Conservation (phyloP, 2,329 filamentous ascomycete species). For the Fusarium poae region DNA sequence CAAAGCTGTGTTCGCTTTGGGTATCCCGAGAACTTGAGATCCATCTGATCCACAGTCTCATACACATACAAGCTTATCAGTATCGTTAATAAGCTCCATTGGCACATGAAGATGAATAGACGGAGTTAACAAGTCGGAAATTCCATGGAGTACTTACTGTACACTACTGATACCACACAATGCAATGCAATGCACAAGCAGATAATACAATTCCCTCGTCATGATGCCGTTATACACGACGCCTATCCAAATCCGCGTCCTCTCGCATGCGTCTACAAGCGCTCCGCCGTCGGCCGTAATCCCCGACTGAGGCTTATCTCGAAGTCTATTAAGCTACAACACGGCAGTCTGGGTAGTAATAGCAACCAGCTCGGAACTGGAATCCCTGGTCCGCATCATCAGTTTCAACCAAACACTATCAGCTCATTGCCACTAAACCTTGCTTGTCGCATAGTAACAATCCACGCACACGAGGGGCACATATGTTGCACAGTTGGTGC, state of each 20-base stretch:
- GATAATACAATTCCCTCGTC: slow-evolving; percentile 29
- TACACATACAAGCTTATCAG: slow-evolving; percentile 16
- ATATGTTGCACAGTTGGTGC: slow-evolving; percentile 5
- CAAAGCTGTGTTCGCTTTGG: slow-evolving; percentile 14
- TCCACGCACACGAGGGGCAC: background rate
- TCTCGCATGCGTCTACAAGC: slow-evolving; percentile 29
- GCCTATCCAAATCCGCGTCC: slow-evolving; percentile 31
- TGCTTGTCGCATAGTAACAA: slow-evolving; percentile 14
- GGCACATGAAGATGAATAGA: slow-evolving; percentile 18
- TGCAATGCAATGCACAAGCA: slow-evolving; percentile 15
- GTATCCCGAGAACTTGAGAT: slow-evolving; percentile 17
- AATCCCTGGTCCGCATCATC: slow-evolving; percentile 7
- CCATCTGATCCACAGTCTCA: slow-evolving; percentile 12
- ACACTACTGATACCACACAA: slow-evolving; percentile 2
- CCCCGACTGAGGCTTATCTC: slow-evolving; percentile 37
- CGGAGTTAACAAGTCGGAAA: slow-evolving; percentile 7
- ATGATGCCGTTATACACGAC: slow-evolving; percentile 33
- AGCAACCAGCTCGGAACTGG: slow-evolving; percentile 4
- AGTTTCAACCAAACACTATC: slow-evolving; percentile 19
- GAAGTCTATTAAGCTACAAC: slow-evolving; percentile 13
- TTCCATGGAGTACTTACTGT: background rate
- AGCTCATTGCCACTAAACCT: slow-evolving; percentile 18
- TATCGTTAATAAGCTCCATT: background rate
- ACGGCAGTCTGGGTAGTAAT: slow-evolving; percentile 4
- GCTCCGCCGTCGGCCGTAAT: slow-evolving; percentile 24